phyloP scores from a whole-genome alignment of 805 yeast species.

The Candida peoriensis region DNA sequence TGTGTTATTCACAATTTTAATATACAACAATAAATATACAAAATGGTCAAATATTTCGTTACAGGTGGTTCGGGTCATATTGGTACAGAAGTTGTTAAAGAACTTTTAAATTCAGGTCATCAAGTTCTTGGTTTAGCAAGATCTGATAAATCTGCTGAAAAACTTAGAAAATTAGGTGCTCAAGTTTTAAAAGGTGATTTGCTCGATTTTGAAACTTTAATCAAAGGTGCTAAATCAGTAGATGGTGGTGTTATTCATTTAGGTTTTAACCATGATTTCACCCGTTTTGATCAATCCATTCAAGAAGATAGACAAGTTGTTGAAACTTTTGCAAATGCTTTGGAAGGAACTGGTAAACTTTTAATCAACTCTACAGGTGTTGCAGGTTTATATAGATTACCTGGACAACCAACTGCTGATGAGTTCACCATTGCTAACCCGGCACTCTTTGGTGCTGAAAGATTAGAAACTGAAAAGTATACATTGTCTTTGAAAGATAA shows the following conservation, averaged over 20 bases:
- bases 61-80: constrained; percentile 34
- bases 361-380: constrained; percentile 26
- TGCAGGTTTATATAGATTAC: constrained; percentile 4
- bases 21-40: too few relatives aligned
- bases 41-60: constrained; percentile 27
- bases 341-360: constrained; percentile 26
- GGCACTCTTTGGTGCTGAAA: constrained; percentile 1
- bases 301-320: constrained; percentile 26
- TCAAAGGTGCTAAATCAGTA: constrained; percentile 22
- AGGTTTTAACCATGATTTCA: constrained; percentile 31
- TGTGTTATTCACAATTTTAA: too few relatives aligned
- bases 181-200: constrained; percentile 28
- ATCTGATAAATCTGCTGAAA: constrained; percentile 26
- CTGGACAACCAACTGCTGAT: constrained; percentile 11
- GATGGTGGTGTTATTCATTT: constrained; percentile 35
- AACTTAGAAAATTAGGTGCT: constrained; percentile 22
- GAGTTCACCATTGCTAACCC: neutral
- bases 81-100: constrained; percentile 23
- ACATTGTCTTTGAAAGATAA: constrained; percentile 16
- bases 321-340: constrained; percentile 24
- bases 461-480: constrained; percentile 14
- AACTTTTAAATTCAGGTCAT: constrained; percentile 23
- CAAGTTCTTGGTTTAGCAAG: constrained; percentile 28
- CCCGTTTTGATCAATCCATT: constrained; percentile 14
- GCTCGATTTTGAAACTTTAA: constrained; percentile 24